phyloP scores from a whole-genome alignment of 139 green algal species.

The Closterium sp. region DNA sequence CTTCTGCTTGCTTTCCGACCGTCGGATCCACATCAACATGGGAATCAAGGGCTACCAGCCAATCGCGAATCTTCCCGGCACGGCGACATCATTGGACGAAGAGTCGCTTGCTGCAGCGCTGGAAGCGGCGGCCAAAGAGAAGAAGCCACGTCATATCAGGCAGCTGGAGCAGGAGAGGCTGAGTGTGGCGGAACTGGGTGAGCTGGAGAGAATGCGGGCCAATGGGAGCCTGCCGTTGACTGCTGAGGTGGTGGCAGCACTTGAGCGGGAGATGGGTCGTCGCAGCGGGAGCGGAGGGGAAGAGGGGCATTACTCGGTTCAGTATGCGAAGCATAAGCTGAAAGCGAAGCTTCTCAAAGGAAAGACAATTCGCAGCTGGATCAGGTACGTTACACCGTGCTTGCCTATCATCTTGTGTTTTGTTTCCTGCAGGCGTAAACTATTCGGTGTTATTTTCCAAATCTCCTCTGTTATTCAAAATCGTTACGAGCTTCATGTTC shows the following conservation, averaged over 20 bases:
- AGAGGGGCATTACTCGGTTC: neutral
- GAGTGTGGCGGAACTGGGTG: neutral
- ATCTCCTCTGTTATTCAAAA: too few relatives aligned
- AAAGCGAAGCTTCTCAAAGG: neutral
- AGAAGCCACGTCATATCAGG: neutral
- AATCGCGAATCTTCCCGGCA: neutral
- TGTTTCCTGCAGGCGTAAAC: too few relatives aligned
- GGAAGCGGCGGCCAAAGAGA: neutral
- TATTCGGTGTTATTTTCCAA: too few relatives aligned
- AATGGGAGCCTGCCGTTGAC: neutral
- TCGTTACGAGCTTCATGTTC: neutral
- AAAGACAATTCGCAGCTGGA: neutral
- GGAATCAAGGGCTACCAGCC: conserved; percentile 17
- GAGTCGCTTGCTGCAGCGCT: neutral
- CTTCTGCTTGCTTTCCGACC: conserved; percentile 41
- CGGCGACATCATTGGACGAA: neutral
- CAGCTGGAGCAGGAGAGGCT: neutral
- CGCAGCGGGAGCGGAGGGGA: neutral
- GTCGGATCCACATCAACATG: conserved; percentile 45
- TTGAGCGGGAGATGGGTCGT: neutral
- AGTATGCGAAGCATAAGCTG: neutral
- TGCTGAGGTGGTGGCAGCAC: neutral
- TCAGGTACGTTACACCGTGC: neutral
- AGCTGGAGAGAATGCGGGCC: neutral
- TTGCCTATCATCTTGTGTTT: too few relatives aligned